phyloP scores from a whole-genome alignment of 768 basidiomycete genomes.

The Termitomyces sp. region DNA sequence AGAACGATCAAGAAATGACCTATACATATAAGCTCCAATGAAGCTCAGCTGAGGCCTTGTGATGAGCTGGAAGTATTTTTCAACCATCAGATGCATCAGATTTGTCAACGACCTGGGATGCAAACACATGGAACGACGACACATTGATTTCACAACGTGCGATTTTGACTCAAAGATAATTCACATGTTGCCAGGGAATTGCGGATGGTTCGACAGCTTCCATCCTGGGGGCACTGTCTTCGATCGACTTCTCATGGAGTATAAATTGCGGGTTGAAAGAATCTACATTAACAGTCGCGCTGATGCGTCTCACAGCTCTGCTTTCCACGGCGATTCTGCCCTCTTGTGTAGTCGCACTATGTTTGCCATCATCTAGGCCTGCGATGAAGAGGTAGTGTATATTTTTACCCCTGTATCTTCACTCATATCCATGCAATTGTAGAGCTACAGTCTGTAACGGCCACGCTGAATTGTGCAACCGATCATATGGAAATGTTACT shows the following conservation, averaged over 20 bases:
- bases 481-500: constrained; percentile 50
- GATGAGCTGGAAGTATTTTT: too few relatives aligned
- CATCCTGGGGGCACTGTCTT: not conserved
- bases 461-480: constrained; percentile 55
- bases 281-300: not conserved
- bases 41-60: too few relatives aligned
- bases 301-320: not conserved
- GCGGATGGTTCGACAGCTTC: not conserved
- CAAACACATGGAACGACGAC: not conserved
- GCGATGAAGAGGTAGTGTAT: not conserved
- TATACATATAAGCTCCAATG: too few relatives aligned
- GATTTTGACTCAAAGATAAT: too few relatives aligned
- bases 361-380: not conserved
- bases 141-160: not conserved
- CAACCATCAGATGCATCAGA: not conserved
- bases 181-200: not conserved
- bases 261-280: not conserved
- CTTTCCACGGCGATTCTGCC: not conserved
- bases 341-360: not conserved
- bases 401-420: too few relatives aligned
- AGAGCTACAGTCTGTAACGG: constrained; percentile 62
- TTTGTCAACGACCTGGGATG: not conserved
- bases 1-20: not conserved
- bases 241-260: not conserved
- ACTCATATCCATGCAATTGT: not conserved